Conservation (phyloP, 805 yeast species). For the Wickerhamiella azymoides region DNA sequence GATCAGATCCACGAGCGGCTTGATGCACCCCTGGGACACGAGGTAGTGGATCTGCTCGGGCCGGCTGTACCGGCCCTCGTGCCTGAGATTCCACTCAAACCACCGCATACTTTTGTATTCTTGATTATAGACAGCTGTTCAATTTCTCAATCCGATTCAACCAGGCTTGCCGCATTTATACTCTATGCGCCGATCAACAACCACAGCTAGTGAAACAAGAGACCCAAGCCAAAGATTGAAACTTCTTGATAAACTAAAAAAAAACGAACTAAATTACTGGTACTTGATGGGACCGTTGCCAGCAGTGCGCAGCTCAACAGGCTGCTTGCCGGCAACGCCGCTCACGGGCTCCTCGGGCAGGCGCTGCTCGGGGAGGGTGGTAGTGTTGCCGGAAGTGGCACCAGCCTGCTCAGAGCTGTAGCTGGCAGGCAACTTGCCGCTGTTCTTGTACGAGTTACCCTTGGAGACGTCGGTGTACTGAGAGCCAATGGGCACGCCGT, state of each 20-base stretch:
- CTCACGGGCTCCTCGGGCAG: neutral
- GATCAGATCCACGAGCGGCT: slow-evolving; percentile 88
- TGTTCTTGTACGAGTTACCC: neutral
- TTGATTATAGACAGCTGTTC: no score
- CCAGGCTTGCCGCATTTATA: no score
- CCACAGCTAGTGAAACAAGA: no score
- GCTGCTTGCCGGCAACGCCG: neutral
- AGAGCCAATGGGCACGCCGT: neutral
- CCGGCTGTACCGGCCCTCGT: slow-evolving; percentile 81
- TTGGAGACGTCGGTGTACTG: neutral
- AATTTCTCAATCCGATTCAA: no score
- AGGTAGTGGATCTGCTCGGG: slow-evolving; percentile 91
- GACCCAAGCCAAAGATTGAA: no score
- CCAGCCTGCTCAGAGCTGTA: neutral
- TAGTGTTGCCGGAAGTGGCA: neutral
- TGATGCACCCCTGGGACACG: slow-evolving; percentile 90
- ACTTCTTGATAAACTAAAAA: neutral
- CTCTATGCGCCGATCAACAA: no score
- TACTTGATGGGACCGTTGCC: neutral
- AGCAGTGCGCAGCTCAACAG: neutral
- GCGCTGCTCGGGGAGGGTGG: neutral
- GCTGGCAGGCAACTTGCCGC: neutral
- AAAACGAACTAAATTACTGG: neutral
- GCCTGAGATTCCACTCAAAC: no score
- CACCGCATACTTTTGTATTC: no score